Base-by-base conservation (phyloP, 225 moss, liverwort and hornwort genomes). In the Asterella californica region DNA sequence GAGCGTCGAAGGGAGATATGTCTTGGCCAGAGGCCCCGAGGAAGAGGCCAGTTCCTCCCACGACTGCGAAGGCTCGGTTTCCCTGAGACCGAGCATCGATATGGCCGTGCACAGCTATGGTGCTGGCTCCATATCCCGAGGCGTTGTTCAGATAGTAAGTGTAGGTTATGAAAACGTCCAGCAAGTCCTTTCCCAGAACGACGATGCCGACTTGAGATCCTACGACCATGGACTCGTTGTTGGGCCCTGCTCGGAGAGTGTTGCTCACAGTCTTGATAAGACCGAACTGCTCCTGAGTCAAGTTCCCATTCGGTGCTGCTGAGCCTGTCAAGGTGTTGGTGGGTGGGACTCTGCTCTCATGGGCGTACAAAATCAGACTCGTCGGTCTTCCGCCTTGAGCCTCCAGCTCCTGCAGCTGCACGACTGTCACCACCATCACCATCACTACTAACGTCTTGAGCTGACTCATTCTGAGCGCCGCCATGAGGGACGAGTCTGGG, bases 41-140 rank as follows among this genome's bases (percentile, higher is more conserved):
- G 49, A 82, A 82, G 11, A 64, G 61, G 1, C 82, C 78, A 18
- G 82, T 82, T 0, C 82, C 82, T 0, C 82, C 82, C 15, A 82
- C 82, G 0, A 82, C 78, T 22, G 82, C 82, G 33, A 82, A 74
- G 12, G 30, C 30, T 49, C 78, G 62, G 18, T 82, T 78, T 19
- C 4, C 70, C 5, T 18, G 10, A 0, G 59, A 48, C 10, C 25
- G 22, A 21, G 46, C 82, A 55, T 78, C 73, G 52, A 82, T 84
- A 37, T 77, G 77, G 47, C 84, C 84, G n/a, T 84, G 84, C 33
- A 67, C 57, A 15, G 84, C 84, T 29, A 80, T 84, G 33, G 80
- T 80, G 12, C 84, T 75, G 27, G n/a, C 32, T 19, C 64, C 29
- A 7, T 72, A 53, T 18, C 59, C 76, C 14, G 84, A 72, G 50